Evolutionary conservation across 768 basidiomycete species (phyloP), one percentile per base, ranked within the genome.

Genomic region (Auricularia sp.): DNA sequence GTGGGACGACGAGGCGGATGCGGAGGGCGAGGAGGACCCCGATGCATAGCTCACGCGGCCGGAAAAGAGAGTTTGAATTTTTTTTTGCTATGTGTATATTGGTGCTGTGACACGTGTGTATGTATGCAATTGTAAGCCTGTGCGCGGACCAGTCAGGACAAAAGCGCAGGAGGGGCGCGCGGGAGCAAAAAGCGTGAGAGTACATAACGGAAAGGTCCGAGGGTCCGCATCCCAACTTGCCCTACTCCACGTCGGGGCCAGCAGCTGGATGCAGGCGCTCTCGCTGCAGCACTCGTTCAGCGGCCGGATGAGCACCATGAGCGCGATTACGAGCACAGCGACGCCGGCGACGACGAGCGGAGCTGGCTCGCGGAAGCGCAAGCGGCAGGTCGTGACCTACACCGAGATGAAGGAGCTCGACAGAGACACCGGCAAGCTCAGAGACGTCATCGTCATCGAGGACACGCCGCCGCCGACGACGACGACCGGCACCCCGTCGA

Each of bases 381-480:
- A 92, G 79, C 85, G 90, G 73, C 88, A 90, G 70, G 89, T 83
- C 75, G 87, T 93, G 75, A 88, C 83, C 79, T 93, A 92, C 80
- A 90, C 88, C 73, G 90, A 93, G 74, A 89, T 92, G 47, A 86
- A 92, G 71, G 92, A 94, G 77, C 82, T 92, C 73, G 92, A 94
- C 77, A 81, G 80, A 69, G 79, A 87, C 61, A 67, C 66, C 16
- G 92, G 92, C 67, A 79, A 81, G 69, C 80, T 92, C 45, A 79
- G 92, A 63, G 92, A 94, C 75, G 89, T 94, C 73, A 94, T 94
- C 76, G 88, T 94, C 70, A 92, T 94, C 75, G 92, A 94, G 70
- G 92, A 94, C 78, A 93, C 92, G 54, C 92, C 92, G 35, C 87
- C 88, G 44, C 91, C 91, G 54, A 47, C 63, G 6, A 64, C 67